Evolutionary conservation across 257 asterid genomes (phyloP), one percentile per base, ranked within the genome.

Genomic region (Gentiana straminea): DNA sequence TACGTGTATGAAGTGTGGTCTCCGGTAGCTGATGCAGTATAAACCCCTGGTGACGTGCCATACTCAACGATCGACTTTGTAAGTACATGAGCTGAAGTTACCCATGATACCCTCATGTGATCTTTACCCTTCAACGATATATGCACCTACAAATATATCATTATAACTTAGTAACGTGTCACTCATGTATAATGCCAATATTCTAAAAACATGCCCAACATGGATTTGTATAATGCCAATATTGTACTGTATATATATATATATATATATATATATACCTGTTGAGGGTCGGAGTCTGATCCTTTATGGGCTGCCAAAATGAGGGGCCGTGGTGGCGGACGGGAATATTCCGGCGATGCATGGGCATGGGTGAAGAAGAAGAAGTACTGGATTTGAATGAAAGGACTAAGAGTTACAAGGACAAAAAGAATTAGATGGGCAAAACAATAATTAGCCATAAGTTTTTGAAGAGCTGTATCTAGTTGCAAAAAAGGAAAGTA

Each of bases 31-130:
- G 84, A 49, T 1, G 58, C 63, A 8, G 59, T 75, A 50, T 84
- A 80, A 4, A 38, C 64, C 4, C 82, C 94, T 2, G 81, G 60
- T 10, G 70, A 3, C 49, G 54, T 79, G 0, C 97, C 96, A 57
- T 82, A 86, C 24, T 82, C 88, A 2, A 90, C 94, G 0, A 54
- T 33, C n/a, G 96, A 71, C 33, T 53, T 51, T 1, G 66, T 75
- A 24, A 77, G 71, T 57, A 41, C 46, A 41, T 72, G 75, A 35
- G 74, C 73, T 0, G 78, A 46, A 0, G 94, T 77, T 11, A 90
- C 66, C 94, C 94, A 90, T 39, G 97, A 73, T 10, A 90, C 78
- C 73, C 94, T 78, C 79, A 86, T 65, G 44, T 73, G 67, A 67
- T 84, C 82, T 32, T 82, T 64, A 52, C 94, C 96, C 5, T 72